Evolutionary conservation across 306 rosid species (phyloP).

Genomic region (Ziziphus jujuba): DNA sequence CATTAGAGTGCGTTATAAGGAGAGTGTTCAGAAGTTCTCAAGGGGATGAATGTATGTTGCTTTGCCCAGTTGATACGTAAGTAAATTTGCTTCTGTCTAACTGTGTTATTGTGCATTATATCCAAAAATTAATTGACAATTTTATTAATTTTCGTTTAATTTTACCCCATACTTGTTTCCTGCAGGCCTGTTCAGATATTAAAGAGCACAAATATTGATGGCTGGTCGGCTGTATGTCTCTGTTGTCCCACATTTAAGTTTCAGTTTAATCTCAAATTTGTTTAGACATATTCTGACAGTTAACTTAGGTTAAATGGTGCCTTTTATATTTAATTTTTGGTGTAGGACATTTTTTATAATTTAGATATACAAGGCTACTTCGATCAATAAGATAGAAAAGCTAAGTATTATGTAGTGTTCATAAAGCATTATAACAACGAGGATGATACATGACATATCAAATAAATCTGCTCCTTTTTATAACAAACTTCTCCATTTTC

Average conservation of each 20-base stretch:
- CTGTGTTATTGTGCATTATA: conserved; percentile 6
- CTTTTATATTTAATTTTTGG: too few species aligned
- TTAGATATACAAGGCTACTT: too few species aligned
- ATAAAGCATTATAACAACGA: too few species aligned
- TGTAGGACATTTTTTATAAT: too few species aligned
- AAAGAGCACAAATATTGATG: conserved; percentile 75
- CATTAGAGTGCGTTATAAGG: conserved; percentile 81
- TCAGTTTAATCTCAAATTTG: conserved; percentile 20
- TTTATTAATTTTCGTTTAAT: conserved; percentile 16
- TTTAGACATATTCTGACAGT: not conserved
- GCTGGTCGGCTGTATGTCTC: conserved; percentile 87
- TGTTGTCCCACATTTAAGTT: conserved; percentile 18
- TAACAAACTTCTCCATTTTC: too few species aligned
- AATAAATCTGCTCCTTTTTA: too few species aligned
- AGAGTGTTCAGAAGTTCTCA: conserved; percentile 79
- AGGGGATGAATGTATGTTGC: conserved; percentile 78
- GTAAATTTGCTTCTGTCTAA: conserved; percentile 30
- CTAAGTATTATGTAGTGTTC: too few species aligned
- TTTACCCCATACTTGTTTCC: conserved; percentile 10
- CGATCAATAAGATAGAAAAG: too few species aligned
- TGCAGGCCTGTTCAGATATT: conserved; percentile 83
- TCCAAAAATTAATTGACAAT: conserved; percentile 1
- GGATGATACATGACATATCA: too few species aligned
- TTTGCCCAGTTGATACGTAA: conserved; percentile 92
- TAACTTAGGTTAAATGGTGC: too few species aligned